A percentile compares a stretch with the other conserved stretches of the same genome.
Conservation (phyloP, 495 filamentous ascomycete genomes). For the Xylaria longipes region DNA sequence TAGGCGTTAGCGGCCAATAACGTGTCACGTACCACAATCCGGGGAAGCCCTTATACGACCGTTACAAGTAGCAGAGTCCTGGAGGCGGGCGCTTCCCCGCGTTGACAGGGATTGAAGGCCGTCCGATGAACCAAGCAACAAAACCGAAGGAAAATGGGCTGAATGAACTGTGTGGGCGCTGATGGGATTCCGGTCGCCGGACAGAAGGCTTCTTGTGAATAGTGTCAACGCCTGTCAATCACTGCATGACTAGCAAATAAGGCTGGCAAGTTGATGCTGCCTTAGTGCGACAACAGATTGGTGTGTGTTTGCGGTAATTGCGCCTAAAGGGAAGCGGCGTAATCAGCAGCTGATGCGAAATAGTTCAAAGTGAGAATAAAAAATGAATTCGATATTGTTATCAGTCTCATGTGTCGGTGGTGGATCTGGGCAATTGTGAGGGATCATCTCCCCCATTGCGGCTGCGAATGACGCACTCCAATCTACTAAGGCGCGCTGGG, state of each 20-base stretch:
- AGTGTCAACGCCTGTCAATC: slow-evolving; percentile 4
- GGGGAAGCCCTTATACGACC: slow-evolving; percentile 28
- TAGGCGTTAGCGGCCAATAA: slow-evolving; percentile 30
- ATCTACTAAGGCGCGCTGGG: neutral
- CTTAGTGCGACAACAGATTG: slow-evolving; percentile 7
- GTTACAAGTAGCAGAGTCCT: slow-evolving; percentile 19
- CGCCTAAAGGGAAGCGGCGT: slow-evolving; percentile 9
- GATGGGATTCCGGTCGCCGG: neutral
- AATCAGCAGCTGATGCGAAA: slow-evolving; percentile 23
- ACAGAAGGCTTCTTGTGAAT: neutral
- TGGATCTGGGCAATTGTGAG: slow-evolving; percentile 3
- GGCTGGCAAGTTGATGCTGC: slow-evolving; percentile 16
- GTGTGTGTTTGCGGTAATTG: neutral
- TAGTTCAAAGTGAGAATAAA: neutral
- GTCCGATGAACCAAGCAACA: slow-evolving; percentile 16
- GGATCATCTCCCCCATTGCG: slow-evolving; percentile 16
- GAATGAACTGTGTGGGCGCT: neutral
- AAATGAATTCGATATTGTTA: slow-evolving; percentile 9
- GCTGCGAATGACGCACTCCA: slow-evolving; percentile 14
- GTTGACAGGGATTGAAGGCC: slow-evolving; percentile 14
- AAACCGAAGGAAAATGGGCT: neutral
- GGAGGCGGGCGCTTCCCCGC: slow-evolving; percentile 18
- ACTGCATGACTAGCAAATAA: slow-evolving; percentile 22
- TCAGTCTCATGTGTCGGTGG: slow-evolving; percentile 12
- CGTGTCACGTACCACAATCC: slow-evolving; percentile 35